Conservation (phyloP, 345 rosid genomes). For the Populus nigra region DNA sequence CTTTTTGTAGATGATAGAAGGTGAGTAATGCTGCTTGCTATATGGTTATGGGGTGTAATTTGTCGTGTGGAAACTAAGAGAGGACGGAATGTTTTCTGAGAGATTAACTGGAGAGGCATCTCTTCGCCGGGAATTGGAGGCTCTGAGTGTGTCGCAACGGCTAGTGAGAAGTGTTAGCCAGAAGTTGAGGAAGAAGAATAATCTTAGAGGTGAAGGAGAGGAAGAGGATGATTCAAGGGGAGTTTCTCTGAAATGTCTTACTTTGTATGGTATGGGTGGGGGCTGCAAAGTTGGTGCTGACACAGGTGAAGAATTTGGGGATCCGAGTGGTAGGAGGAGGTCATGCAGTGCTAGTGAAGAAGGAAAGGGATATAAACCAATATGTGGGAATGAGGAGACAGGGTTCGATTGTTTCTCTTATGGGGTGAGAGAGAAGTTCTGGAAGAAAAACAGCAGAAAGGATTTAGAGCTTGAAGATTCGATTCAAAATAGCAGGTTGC, state of each 20-base stretch:
- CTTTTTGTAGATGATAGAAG: slow-evolving; percentile 14
- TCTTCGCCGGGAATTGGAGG: slow-evolving; percentile 61
- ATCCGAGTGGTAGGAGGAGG: slow-evolving; percentile 69
- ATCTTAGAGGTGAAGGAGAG: slow-evolving; percentile 43
- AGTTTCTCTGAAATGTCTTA: slow-evolving; percentile 63
- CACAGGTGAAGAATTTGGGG: slow-evolving; percentile 70
- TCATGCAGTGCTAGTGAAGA: slow-evolving; percentile 74
- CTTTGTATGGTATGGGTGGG: slow-evolving; percentile 67
- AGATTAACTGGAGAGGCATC: slow-evolving; percentile 50
- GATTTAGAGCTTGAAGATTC: slow-evolving; percentile 43
- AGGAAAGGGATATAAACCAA: slow-evolving; percentile 50
- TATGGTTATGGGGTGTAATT: slow-evolving; percentile 19
- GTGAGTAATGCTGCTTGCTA: background rate
- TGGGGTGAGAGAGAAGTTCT: slow-evolving; percentile 76
- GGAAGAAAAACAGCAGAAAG: slow-evolving; percentile 67
- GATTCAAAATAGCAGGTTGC: slow-evolving; percentile 46
- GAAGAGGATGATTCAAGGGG: slow-evolving; percentile 55
- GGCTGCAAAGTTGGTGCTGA: slow-evolving; percentile 98
- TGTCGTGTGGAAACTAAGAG: slow-evolving; percentile 11
- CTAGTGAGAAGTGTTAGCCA: slow-evolving; percentile 75
- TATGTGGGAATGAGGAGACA: slow-evolving; percentile 70
- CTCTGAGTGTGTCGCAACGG: slow-evolving; percentile 64
- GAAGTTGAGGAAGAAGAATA: slow-evolving; percentile 59
- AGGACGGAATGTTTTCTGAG: slow-evolving; percentile 46
- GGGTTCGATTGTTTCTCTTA: slow-evolving; percentile 83